Conservation (phyloP, 2,329 filamentous ascomycete species). For the Moelleriella libera region DNA sequence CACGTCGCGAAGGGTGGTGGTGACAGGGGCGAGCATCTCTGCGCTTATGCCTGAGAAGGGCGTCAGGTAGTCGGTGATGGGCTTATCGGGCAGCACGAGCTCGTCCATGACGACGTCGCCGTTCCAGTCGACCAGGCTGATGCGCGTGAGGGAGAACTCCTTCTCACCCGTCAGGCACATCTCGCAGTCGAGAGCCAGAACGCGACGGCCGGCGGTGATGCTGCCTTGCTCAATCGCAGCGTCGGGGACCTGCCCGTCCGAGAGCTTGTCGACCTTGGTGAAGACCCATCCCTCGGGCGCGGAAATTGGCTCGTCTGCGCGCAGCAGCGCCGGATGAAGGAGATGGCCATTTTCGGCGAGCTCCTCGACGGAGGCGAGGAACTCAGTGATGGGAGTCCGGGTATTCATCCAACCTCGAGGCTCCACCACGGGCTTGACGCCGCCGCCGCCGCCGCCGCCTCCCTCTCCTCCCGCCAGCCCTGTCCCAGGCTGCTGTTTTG, state of each 20-base stretch:
- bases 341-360: slow-evolving; percentile 73
- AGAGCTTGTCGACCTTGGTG: slow-evolving; percentile 51
- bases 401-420: slow-evolving; percentile 57
- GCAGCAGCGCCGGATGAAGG: slow-evolving; percentile 65
- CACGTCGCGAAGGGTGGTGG: slow-evolving; percentile 71
- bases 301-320: slow-evolving; percentile 38
- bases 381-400: slow-evolving; percentile 70
- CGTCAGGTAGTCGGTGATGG: slow-evolving; percentile 89
- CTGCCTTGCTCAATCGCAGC: slow-evolving; percentile 64
- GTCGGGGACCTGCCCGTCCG: slow-evolving; percentile 55
- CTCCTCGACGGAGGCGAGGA: slow-evolving; percentile 58
- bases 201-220: slow-evolving; percentile 64
- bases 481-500: slow-evolving; percentile 22
- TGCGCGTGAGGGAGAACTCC: slow-evolving; percentile 71
- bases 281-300: slow-evolving; percentile 69
- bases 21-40: slow-evolving; percentile 68
- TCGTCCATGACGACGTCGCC: slow-evolving; percentile 74
- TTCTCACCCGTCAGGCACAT: slow-evolving; percentile 84
- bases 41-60: slow-evolving; percentile 85
- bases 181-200: slow-evolving; percentile 85
- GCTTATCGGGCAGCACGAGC: slow-evolving; percentile 76
- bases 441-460: slow-evolving; percentile 15
- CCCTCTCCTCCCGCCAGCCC: no score
- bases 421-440: slow-evolving; percentile 46
- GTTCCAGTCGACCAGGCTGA: slow-evolving; percentile 79